Conservation (phyloP, 768 basidiomycete genomes). For the Holtermanniella nyarrowii region DNA sequence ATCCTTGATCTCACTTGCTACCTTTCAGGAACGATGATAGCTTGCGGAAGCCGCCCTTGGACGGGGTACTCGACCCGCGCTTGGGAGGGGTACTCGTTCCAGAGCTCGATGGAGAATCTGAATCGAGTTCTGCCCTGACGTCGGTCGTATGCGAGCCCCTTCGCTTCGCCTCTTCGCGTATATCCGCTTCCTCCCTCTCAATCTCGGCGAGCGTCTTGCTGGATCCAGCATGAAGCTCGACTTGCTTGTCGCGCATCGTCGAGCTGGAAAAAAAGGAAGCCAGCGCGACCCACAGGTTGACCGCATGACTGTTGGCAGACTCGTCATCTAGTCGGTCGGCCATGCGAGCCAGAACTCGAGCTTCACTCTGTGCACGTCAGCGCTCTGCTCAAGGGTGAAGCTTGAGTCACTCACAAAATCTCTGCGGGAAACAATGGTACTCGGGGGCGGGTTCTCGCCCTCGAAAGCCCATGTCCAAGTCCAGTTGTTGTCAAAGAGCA, state of each 20-base stretch:
- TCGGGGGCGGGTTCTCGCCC: conserved; percentile 76
- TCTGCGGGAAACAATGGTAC: conserved; percentile 77
- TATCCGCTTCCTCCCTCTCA: not conserved
- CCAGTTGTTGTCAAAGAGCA: conserved; percentile 52
- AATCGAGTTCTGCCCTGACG: too few relatives aligned
- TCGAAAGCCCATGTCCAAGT: conserved; percentile 80
- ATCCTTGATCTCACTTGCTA: not conserved
- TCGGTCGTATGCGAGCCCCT: not conserved
- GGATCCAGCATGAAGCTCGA: not conserved
- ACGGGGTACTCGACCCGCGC: not conserved
- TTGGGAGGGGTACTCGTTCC: too few relatives aligned
- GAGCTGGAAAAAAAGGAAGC: conserved; percentile 29
- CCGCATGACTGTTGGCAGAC: conserved; percentile 12
- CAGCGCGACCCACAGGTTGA: conserved; percentile 38
- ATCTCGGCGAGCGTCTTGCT: not conserved
- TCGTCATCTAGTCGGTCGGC: conserved; percentile 37
- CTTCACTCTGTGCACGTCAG: conserved; percentile 28
- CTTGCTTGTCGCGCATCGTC: not conserved
- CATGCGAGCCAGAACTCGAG: conserved; percentile 36
- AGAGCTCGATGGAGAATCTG: too few relatives aligned
- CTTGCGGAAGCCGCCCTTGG: not conserved
- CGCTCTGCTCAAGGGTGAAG: not conserved
- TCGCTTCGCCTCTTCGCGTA: not conserved
- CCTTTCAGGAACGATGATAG: not conserved
- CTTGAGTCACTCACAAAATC: conserved; percentile 51